Evolutionary conservation across 2,329 filamentous ascomycete genomes (phyloP), one percentile per base, ranked within the genome.

Genomic region (Shiraia sp.): DNA sequence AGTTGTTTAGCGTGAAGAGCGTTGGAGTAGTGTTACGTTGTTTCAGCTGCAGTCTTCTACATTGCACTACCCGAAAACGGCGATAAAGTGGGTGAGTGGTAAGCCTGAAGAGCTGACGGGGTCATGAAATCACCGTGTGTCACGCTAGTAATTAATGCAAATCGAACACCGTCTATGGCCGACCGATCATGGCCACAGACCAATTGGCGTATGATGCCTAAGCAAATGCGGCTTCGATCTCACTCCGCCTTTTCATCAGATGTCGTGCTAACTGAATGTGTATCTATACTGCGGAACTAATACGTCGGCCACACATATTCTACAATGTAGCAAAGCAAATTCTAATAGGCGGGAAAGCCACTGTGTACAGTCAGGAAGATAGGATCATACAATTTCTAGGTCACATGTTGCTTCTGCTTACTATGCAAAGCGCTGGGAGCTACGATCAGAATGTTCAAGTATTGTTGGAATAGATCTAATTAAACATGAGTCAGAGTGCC

Each of bases 201-300:
- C 33, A 8, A 36, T 30, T 14, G 25, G 37, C 40, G 23, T 32
- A 13, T 45, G 47, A 37, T 50, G 47, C 42, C 15, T 53, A 53
- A 53, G 47, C 50, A 53, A 26, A 17, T 16, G 23, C 25, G 34
- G 38, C 24, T 27, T 15, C 40, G 36, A 44, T 48, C 47, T 51
- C 47, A 51, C 44, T 36, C 50, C 47, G 44, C 50, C 32, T 34
- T 53, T 48, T 51, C 14, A 28, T 23, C 27, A 10, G 16, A 31
- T 17, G 14, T 34, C 6, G 31, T 34, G 15, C 24, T 13, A 17
- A 3, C 6, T 36, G 34, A 36, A 36, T 7, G 8, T 22, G 4
- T 8, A 22, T 22, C 8, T 22, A 5, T 8, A 22, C 4, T 22
- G 4, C 19, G 19, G 19, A 22, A 22, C 19, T 22, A n/a, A n/a